Evolutionary conservation across 2,329 filamentous ascomycete species (phyloP).

Genomic region (Didymella segeticola): DNA sequence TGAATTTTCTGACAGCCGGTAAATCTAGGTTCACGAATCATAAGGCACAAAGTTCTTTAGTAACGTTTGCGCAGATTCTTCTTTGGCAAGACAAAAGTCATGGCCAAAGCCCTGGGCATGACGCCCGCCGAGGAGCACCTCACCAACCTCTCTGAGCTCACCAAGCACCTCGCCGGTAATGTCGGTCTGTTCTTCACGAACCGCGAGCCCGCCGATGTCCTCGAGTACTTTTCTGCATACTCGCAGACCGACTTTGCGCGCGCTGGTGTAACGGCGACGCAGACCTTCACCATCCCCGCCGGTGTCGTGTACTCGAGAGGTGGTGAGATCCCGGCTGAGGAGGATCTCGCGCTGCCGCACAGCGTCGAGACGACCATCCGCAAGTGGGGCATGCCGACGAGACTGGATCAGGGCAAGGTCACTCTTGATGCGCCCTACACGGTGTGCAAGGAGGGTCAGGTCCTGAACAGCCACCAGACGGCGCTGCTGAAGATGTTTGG

Average conservation of each 20-base stretch:
- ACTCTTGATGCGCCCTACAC: constrained; percentile 75
- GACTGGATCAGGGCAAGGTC: constrained; percentile 87
- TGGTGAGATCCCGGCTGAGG: constrained; percentile 77
- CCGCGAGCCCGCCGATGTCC: constrained; percentile 70
- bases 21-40: constrained; percentile 39
- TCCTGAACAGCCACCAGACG: constrained; percentile 89
- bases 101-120: constrained; percentile 90
- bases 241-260: constrained; percentile 87
- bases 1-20: constrained; percentile 86
- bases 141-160: constrained; percentile 75
- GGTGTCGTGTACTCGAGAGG: constrained; percentile 81
- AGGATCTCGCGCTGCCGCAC: constrained; percentile 88
- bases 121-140: constrained; percentile 80
- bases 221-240: constrained; percentile 75
- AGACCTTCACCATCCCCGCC: constrained; percentile 79
- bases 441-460: constrained; percentile 85
- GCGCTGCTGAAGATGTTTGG: constrained; percentile 93
- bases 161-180: constrained; percentile 75
- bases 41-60: constrained; percentile 21
- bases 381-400: constrained; percentile 86
- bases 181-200: constrained; percentile 92
- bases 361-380: constrained; percentile 89
- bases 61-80: constrained; percentile 70
- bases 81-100: constrained; percentile 99
- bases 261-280: constrained; percentile 76